phyloP scores from a whole-genome alignment of 1,284 basidiomycete genomes.

The Cutaneotrichosporon dermatis region DNA sequence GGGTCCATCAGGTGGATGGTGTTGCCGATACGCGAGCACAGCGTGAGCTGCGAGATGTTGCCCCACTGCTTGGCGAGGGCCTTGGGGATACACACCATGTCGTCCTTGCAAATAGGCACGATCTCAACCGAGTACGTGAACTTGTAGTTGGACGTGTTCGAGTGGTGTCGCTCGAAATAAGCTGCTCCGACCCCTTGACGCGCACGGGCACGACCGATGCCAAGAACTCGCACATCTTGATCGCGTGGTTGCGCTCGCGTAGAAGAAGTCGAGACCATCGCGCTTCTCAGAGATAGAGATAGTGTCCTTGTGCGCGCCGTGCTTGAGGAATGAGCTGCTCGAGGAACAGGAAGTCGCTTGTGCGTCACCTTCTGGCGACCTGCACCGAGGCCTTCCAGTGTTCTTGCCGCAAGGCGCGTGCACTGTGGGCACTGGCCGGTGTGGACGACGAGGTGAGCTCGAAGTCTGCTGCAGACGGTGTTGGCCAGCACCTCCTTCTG shows the following conservation, averaged over 20 bases:
- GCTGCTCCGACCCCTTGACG: conserved; percentile 85
- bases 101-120: conserved; percentile 94
- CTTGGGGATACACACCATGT: conserved; percentile 82
- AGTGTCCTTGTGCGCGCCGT: conserved; percentile 94
- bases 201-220: conserved; percentile 78
- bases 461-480: conserved; percentile 97
- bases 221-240: conserved; percentile 98
- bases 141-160: conserved; percentile 91
- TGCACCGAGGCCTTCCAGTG: conserved; percentile 98
- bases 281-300: conserved; percentile 86
- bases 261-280: conserved; percentile 97
- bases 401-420: conserved; percentile 90
- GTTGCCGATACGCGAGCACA: conserved; percentile 89
- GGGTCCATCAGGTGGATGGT: conserved; percentile 89
- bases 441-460: conserved; percentile 95
- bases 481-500: conserved; percentile 97
- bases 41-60: conserved; percentile 79
- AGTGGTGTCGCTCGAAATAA: conserved; percentile 92
- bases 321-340: conserved; percentile 96
- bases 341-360: conserved; percentile 95
- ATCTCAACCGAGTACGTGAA: conserved; percentile 98
- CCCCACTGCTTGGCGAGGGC: conserved; percentile 75
- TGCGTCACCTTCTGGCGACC: conserved; percentile 97
- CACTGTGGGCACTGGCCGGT: conserved; percentile 95
- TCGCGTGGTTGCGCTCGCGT: conserved; percentile 80